Base-by-base conservation (phyloP, 192 early-diverging fungal species). In the Gonapodya sp. region DNA sequence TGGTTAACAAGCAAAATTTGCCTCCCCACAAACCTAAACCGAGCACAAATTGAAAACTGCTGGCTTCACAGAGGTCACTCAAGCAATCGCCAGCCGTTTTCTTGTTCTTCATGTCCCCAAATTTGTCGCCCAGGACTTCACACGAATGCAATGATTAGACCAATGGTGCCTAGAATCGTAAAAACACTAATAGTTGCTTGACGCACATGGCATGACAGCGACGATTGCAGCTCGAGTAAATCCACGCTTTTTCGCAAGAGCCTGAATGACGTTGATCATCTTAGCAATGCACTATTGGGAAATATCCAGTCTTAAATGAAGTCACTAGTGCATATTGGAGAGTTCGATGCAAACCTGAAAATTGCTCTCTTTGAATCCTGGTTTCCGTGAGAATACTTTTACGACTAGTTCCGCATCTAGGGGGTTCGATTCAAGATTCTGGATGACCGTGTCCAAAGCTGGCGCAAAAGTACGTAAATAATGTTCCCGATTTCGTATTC, bases 321-420 rank as follows among this genome's bases (percentile, higher is more conserved):
- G 73, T 81, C 18, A 80, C 37, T 24, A 33, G 36, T 2, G 34
- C 1, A 34, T 0, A 85, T 36, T 36, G 34, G 31, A 1, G 73
- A 64, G 46, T 64, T 64, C 8, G 36, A 37, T 35, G 73, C 1
- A 36, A 24, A 86, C 91, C 81, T 99, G 97, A 84, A 98, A 98
- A 86, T 99, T 99, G 88, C 90, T 95, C 83, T 99, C 97, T 85
- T 98, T 98, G 94, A 94, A 97, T 1, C 97, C 96, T 0, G 96
- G 96, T 35, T 94, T 95, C 72, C 93, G 93, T 2, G 89, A 84
- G 33, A 99, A 84, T 78, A 91, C 89, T 31, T 94, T 90, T 1
- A 94, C 88, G 34, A 99, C 86, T 31, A 96, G 86, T 83, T 99
- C 97, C 14, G 94, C 88, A 73, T 95, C 93, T 1, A 95, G 80